Evolutionary conservation across 768 basidiomycete species (phyloP).

Genomic region (Clitopilus passeckerianus): DNA sequence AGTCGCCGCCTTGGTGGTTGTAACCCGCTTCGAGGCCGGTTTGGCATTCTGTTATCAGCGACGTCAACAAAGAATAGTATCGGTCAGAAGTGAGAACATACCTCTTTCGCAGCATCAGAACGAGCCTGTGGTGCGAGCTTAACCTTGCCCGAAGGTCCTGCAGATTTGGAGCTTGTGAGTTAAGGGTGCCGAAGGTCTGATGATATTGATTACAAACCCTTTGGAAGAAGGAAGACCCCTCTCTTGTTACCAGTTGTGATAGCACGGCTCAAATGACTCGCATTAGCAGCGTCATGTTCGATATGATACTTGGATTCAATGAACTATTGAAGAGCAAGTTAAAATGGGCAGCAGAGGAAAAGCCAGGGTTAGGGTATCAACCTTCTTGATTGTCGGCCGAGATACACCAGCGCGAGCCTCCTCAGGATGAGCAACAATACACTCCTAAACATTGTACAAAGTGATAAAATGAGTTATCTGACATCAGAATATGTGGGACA

Average conservation of each 20-base stretch:
- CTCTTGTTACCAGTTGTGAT: constrained; percentile 54
- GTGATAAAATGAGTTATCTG: constrained; percentile 18
- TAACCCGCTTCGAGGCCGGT: constrained; percentile 35
- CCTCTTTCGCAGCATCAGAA: constrained; percentile 53
- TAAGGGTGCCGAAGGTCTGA: constrained; percentile 3
- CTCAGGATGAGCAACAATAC: constrained; percentile 65
- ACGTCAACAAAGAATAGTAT: background rate
- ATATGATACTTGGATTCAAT: constrained; percentile 82
- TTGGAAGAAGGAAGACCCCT: constrained; percentile 45
- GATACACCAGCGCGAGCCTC: constrained; percentile 76
- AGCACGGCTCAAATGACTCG: constrained; percentile 76
- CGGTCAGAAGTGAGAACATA: constrained; percentile 11
- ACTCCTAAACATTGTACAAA: constrained; percentile 40
- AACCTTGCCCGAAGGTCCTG: constrained; percentile 34
- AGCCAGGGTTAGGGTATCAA: constrained; percentile 17
- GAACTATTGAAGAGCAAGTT: constrained; percentile 41
- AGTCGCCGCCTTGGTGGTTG: constrained; percentile 10
- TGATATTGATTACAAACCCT: constrained; percentile 26
- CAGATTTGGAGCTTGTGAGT: background rate
- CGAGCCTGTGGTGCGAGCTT: constrained; percentile 52
- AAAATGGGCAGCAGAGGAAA: constrained; percentile 7
- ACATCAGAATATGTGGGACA: constrained; percentile 24
- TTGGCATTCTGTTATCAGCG: constrained; percentile 29
- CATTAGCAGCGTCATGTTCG: constrained; percentile 66
- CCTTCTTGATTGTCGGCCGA: constrained; percentile 79